Evolutionary conservation across 768 basidiomycete species (phyloP), one percentile per base, ranked within the genome.

Genomic region (Hemileccinum impolitum): DNA sequence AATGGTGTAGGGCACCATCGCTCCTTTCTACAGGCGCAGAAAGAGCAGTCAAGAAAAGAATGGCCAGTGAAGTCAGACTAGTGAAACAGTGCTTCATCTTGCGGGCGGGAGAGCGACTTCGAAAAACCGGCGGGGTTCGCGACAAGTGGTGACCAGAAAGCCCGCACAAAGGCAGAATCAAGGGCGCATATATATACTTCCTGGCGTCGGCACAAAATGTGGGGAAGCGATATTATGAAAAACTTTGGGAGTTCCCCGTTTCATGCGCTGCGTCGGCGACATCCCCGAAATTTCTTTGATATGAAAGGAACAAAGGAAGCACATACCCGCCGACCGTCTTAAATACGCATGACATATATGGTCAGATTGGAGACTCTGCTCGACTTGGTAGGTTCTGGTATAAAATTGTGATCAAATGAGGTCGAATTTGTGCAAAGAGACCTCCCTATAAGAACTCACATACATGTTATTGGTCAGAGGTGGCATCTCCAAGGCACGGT

Each of bases 1-100:
- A 46, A 43, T 41, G 31, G 17, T 43, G 50, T n/a, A 13, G 31
- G 6, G 6, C 10, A 21, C 31, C 13, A 28, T 52, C 45, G 4
- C 37, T n/a, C 39, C 44, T 45, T 34, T 45, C 39, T 17, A 51
- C 36, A 7, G 44, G 52, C 2, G 32, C 45, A 30, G 53, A 44
- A 0, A 31, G 15, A 13, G 45, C 13, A 31, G 39, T 35, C n/a
- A 28, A 37, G 38, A 44, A 31, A 13, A 54, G 39, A 19, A 21
- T 14, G 11, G 38, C 42, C 32, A 54, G 45, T 3, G 47, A 31
- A 31, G 41, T 11, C 32, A 47, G 42, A 39, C 19, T 2, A 15
- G 26, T 14, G 8, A 39, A n/a, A 36, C 28, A 11, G n/a, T 30
- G 3, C 41, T 43, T 43, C 47, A 48, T 48, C 23, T 19, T 40